These are phyloP conservation scores for Zostera marina DNA, from an alignment of 116 monocot species.

Conservation along the genomic window DNA sequence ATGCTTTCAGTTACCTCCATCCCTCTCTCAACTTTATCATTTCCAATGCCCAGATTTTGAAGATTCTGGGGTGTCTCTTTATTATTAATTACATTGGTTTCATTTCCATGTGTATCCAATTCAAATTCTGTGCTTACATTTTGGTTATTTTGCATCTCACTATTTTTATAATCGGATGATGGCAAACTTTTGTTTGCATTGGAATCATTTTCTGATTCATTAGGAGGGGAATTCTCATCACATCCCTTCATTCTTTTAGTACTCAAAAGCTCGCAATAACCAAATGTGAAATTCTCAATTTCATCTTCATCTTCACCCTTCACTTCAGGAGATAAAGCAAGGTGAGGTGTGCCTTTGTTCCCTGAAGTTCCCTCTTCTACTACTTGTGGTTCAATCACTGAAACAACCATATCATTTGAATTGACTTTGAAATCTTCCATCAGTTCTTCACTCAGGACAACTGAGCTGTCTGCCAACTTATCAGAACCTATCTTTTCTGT, in stretches of 20 bases:
- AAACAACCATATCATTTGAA: conserved; percentile 1
- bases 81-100: neutral
- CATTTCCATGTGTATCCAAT: neutral
- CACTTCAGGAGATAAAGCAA: conserved; percentile 1
- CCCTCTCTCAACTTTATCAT: neutral
- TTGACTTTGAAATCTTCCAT: neutral
- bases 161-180: neutral
- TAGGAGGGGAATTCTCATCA: neutral
- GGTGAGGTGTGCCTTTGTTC: neutral
- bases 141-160: neutral
- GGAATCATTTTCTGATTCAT: neutral
- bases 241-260: neutral
- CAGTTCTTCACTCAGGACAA: too few relatives aligned
- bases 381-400: neutral
- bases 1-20: conserved; percentile 1
- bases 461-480: neutral
- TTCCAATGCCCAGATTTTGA: neutral
- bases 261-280: neutral
- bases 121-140: neutral
- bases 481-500: neutral
- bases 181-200: neutral
- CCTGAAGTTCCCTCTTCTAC: neutral
- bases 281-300: neutral
- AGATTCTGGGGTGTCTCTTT: neutral
- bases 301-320: neutral